Percentiles rank a stretch among this genome's conserved stretches.
Evolutionary conservation across 1,139 yeast species (phyloP).

Genomic region (Taiozyma sp.): DNA sequence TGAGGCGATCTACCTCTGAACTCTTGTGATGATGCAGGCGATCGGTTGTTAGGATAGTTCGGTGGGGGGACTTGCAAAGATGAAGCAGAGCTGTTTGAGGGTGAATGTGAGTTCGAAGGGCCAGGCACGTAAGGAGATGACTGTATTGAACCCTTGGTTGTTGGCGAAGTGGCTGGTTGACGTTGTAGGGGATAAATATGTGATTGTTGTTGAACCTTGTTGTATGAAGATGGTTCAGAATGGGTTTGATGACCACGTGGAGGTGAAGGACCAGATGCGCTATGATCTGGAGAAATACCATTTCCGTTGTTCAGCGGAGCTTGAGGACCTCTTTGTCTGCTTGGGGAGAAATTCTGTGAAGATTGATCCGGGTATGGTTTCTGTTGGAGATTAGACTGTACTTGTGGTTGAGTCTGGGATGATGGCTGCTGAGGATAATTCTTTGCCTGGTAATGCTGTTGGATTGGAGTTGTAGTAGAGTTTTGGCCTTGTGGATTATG

Average conservation of each 20-base stretch:
- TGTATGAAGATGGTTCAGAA: background rate
- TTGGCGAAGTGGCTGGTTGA: conserved; percentile 1
- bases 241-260: background rate
- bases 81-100: conserved; percentile 4
- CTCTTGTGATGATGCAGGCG: background rate
- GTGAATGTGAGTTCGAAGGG: background rate
- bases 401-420: background rate
- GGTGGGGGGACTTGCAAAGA: conserved; percentile 4
- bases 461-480: conserved; percentile 2
- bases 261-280: background rate
- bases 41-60: background rate
- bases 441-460: background rate
- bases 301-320: background rate
- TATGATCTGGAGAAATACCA: background rate
- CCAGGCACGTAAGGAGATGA: background rate
- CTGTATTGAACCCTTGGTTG: background rate
- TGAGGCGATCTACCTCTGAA: conserved; percentile 13
- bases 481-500: background rate
- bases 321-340: background rate
- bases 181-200: background rate
- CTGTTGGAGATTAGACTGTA: background rate
- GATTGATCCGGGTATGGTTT: background rate
- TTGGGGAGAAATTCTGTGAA: background rate
- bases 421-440: background rate
- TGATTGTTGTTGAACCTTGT: background rate